Percentiles rank a stretch among this genome's conserved stretches.
Evolutionary conservation across 106 monocot species (phyloP).

Genomic region (Dendrobium officinale): DNA sequence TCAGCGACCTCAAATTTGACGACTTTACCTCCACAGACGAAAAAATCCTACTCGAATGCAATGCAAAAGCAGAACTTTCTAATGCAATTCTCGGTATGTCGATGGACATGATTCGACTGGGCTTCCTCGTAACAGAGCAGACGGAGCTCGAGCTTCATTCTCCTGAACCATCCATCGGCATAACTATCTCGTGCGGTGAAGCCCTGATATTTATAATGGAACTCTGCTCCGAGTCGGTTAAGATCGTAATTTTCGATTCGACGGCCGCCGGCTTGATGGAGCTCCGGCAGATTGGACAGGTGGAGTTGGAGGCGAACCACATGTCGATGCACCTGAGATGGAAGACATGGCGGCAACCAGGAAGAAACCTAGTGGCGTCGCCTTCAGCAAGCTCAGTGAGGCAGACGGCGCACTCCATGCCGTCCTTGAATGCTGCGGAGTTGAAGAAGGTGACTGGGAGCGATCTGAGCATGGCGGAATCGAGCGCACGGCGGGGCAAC

Average conservation of each 20-base stretch:
- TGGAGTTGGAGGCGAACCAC: slow-evolving; percentile 41
- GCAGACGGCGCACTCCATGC: slow-evolving; percentile 23
- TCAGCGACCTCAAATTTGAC: neutral
- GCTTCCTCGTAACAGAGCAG: neutral
- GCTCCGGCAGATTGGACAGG: slow-evolving; percentile 53
- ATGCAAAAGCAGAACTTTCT: neutral
- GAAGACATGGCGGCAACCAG: slow-evolving; percentile 62
- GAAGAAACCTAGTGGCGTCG: slow-evolving; percentile 39
- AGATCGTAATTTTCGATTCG: neutral
- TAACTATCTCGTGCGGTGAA: neutral
- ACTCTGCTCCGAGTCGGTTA: neutral
- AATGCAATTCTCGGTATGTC: neutral
- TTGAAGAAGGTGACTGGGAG: slow-evolving; percentile 13
- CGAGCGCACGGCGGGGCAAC: slow-evolving; percentile 2
- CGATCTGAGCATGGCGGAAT: slow-evolving; percentile 12
- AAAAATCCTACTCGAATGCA: neutral
- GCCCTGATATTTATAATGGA: neutral
- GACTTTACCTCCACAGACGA: neutral
- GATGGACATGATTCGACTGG: neutral
- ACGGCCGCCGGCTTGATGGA: neutral
- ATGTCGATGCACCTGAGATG: slow-evolving; percentile 62
- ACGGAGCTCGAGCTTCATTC: neutral
- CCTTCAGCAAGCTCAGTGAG: slow-evolving; percentile 10
- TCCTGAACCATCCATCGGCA: neutral
- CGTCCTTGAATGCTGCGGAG: neutral